Evolutionary conservation across 2,329 filamentous ascomycete species (phyloP).

Genomic region (Pezicula rhizophila): DNA sequence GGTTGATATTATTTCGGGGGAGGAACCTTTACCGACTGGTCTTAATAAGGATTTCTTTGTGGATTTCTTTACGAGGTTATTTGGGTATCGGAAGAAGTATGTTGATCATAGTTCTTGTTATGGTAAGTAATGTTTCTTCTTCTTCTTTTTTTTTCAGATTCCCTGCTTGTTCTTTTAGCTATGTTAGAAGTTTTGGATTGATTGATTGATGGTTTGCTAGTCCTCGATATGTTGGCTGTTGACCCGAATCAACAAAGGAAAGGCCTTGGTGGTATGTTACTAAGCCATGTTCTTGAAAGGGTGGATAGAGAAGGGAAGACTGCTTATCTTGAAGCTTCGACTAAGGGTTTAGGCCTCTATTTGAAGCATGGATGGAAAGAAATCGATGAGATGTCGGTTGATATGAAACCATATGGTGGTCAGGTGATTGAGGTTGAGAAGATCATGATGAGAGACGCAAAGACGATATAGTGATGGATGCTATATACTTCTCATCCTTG

Average conservation of each 20-base stretch:
- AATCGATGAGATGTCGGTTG: slow-evolving; percentile 4
- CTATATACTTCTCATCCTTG: too few species aligned
- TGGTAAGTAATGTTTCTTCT: neutral
- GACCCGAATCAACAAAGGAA: slow-evolving; percentile 1
- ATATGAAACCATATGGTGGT: slow-evolving; percentile 4
- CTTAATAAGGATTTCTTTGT: neutral
- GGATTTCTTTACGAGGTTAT: neutral
- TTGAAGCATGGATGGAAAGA: slow-evolving; percentile 2
- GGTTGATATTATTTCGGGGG: neutral
- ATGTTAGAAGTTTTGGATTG: neutral
- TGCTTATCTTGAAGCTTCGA: neutral
- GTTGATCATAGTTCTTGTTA: neutral
- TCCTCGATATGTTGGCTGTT: neutral
- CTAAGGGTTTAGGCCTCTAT: slow-evolving; percentile 3
- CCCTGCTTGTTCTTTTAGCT: too few species aligned
- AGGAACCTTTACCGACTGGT: neutral
- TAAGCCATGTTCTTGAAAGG: neutral
- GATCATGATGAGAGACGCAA: slow-evolving; percentile 2
- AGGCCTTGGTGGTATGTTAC: slow-evolving; percentile 1
- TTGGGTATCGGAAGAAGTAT: neutral
- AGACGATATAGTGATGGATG: too few species aligned
- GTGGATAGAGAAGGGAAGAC: slow-evolving; percentile 2
- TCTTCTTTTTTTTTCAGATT: neutral
- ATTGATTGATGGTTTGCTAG: neutral
- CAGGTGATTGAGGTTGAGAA: neutral